Base-by-base conservation (phyloP, 768 basidiomycete genomes). In the Leccinum broughii region DNA sequence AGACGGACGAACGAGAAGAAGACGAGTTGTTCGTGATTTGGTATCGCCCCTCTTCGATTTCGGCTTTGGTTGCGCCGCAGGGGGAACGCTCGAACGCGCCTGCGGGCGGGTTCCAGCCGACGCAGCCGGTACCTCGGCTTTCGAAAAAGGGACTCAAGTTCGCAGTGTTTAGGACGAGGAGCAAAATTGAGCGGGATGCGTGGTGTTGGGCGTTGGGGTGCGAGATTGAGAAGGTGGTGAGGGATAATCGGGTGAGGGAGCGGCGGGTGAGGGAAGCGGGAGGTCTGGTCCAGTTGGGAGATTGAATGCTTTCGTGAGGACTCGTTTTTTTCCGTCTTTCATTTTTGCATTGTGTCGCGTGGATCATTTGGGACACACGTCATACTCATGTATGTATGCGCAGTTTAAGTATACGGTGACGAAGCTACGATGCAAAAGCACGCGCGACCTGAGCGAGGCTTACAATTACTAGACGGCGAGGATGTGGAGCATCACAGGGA, bases 121-220 rank as follows among this genome's bases (percentile, higher is more conserved):
- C 60, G 32, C 58, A 55, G 17, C 67, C 75, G 30, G 64, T 86
- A 35, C 92, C 83, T 34, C 70, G 76, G 26, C 75, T 87, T 56
- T 85, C 80, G 50, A 70, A 48, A 54, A 80, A 77, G 60, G 86
- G 85, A 66, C 77, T 84, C 61, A 87, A 88, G 70, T 65, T 86
- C 57, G 66, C 82, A 17, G 81, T 94, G 2, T 88, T 90, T 65
- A 82, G 86, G 62, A 86, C 89, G 55, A 80, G 94, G 70, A 93
- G 86, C 69, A 86, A 87, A 75, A 78, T 98, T 39, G 96, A 98
- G 74, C 79, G 95, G 30, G 95, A 98, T 72, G 82, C 88, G 30
- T 98, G 95, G 95, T 93, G 93, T 66, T 97, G 92, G 90, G 93
- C 92, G 1, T 75, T 98, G 65, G 94, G 92, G 62, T 84, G 83